Conservation (phyloP, 305 asterid genomes). For the Fraxinus platypoda region DNA sequence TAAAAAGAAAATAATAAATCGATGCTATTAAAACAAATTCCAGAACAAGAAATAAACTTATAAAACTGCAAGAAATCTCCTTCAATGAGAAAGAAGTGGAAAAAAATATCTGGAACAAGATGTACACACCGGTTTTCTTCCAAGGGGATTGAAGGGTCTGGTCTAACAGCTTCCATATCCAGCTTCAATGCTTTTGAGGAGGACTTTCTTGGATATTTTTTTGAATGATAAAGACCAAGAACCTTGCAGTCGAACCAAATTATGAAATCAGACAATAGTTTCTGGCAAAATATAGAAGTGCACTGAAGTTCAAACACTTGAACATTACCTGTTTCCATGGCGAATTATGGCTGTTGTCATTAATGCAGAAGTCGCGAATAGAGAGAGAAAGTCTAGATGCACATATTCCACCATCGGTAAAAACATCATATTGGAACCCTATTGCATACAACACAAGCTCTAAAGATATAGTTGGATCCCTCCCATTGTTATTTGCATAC, state of each 20-base stretch:
- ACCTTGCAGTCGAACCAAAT: conserved; percentile 51
- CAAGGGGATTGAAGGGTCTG: conserved; percentile 78
- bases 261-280: conserved; percentile 27
- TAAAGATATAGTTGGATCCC: conserved; percentile 59
- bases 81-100: conserved; percentile 4
- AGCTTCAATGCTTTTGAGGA: conserved; percentile 81
- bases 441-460: conserved; percentile 74
- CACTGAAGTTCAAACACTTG: conserved; percentile 23
- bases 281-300: conserved; percentile 11
- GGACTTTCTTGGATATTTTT: conserved; percentile 67
- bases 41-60: neutral
- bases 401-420: conserved; percentile 68
- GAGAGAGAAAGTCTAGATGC: conserved; percentile 65
- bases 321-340: conserved; percentile 91
- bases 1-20: neutral
- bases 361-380: conserved; percentile 59
- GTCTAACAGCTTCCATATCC: conserved; percentile 80
- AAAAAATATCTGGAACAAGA: conserved; percentile 16
- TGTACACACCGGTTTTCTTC: conserved; percentile 81
- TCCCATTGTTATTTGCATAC: conserved; percentile 40
- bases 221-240: conserved; percentile 82
- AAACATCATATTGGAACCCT: conserved; percentile 60
- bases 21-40: conserved; percentile 8
- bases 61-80: conserved; percentile 13
- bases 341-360: conserved; percentile 73